These are phyloP conservation scores for Theileria equi DNA, from an alignment of 169 alveolate species.

Conservation along the genomic window DNA sequence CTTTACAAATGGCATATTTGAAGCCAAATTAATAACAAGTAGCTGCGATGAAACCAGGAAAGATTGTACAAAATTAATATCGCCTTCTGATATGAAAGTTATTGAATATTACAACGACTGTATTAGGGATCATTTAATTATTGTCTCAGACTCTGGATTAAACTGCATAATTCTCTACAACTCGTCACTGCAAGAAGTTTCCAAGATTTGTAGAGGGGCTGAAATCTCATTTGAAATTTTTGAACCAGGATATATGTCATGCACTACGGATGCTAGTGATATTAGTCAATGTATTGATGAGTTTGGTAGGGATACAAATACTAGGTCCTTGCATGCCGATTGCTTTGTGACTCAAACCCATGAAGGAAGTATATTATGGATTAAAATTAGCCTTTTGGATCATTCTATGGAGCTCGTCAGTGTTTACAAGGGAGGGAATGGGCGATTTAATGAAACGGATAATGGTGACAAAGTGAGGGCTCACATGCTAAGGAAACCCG, in stretches of 20 bases:
- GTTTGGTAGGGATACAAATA: background rate
- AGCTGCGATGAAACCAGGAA: background rate
- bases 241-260: slow-evolving; percentile 46
- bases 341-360: slow-evolving; percentile 54
- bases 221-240: background rate
- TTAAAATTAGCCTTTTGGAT: slow-evolving; percentile 12
- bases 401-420: slow-evolving; percentile 10
- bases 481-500: slow-evolving; percentile 16
- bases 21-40: background rate
- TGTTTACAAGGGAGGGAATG: slow-evolving; percentile 23
- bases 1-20: background rate
- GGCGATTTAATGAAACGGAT: background rate
- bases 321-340: background rate
- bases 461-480: background rate
- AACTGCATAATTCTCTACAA: slow-evolving; percentile 45
- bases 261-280: slow-evolving; percentile 17
- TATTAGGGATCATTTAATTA: slow-evolving; percentile 4
- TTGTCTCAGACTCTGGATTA: slow-evolving; percentile 35
- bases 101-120: slow-evolving; percentile 20
- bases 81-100: slow-evolving; percentile 59
- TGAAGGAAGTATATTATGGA: slow-evolving; percentile 37
- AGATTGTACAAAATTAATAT: slow-evolving; percentile 10
- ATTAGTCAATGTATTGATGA: slow-evolving; percentile 26
- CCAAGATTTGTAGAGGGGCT: slow-evolving; percentile 15
- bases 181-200: slow-evolving; percentile 7